A percentile compares a stretch with the other conserved stretches of the same genome.
Conservation (phyloP, 371 early-diverging fungal species). For the Mortierella sp. region DNA sequence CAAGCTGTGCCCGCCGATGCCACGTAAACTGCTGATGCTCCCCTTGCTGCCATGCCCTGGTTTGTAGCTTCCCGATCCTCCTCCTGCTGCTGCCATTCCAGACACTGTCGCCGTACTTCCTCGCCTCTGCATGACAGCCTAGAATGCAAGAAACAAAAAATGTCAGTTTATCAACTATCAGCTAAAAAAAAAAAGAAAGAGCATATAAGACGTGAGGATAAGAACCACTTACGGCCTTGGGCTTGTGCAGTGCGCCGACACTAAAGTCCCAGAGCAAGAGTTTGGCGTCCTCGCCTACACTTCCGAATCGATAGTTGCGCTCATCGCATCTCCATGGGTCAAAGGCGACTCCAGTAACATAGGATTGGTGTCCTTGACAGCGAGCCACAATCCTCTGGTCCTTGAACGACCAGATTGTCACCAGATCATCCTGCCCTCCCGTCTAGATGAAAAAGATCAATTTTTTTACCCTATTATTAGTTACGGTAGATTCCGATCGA, state of each 20-base stretch:
- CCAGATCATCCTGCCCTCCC: constrained; percentile 96
- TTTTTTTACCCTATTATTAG: not conserved
- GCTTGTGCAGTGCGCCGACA: constrained; percentile 78
- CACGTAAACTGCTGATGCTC: constrained; percentile 45
- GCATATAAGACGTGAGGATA: not conserved
- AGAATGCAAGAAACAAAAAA: not conserved
- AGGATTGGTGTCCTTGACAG: constrained; percentile 94
- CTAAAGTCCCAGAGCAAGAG: constrained; percentile 95
- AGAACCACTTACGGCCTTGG: constrained; percentile 70
- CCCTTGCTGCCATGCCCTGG: constrained; percentile 48
- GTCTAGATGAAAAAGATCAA: constrained; percentile 57
- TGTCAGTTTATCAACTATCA: not conserved
- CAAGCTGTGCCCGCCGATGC: constrained; percentile 43
- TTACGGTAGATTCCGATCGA: not conserved
- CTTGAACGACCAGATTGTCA: constrained; percentile 91
- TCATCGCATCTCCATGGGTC: constrained; percentile 92
- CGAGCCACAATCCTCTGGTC: constrained; percentile 86
- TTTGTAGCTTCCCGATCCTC: constrained; percentile 29
- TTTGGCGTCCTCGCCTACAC: constrained; percentile 92
- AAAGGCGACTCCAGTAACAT: constrained; percentile 88
- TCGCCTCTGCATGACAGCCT: constrained; percentile 39
- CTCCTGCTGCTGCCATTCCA: constrained; percentile 21
- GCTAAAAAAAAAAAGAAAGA: constrained; percentile 2
- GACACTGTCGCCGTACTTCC: constrained; percentile 41
- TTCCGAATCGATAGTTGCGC: constrained; percentile 87